Evolutionary conservation across 768 basidiomycete species (phyloP).

Genomic region (Kockovaella imperatae): DNA sequence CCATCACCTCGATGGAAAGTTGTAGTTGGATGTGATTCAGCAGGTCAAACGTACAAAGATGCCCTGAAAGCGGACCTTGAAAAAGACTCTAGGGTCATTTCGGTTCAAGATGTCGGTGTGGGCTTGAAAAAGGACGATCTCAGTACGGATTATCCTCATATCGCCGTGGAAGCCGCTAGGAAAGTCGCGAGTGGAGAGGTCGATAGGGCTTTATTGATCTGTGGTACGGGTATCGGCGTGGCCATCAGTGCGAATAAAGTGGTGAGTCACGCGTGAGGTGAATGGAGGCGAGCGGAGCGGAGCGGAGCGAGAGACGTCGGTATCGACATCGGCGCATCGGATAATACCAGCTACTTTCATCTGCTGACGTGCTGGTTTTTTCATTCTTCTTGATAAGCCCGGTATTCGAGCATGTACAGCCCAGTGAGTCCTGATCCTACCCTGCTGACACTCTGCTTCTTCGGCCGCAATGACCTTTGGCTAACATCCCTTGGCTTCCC

Average conservation of each 20-base stretch:
- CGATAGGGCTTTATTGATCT: slow-evolving; percentile 40
- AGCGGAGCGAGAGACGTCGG: no score
- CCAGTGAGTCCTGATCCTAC: slow-evolving; percentile 1
- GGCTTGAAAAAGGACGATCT: slow-evolving; percentile 20
- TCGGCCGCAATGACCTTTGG: background rate
- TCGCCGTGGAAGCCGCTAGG: slow-evolving; percentile 39
- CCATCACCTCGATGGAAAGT: slow-evolving; percentile 30
- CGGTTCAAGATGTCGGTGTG: slow-evolving; percentile 36
- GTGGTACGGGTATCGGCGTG: slow-evolving; percentile 43
- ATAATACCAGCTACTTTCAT: no score
- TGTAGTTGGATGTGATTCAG: slow-evolving; percentile 39
- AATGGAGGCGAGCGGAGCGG: background rate
- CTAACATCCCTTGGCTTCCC: slow-evolving; percentile 6
- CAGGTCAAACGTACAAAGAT: slow-evolving; percentile 38
- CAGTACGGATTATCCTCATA: slow-evolving; percentile 41
- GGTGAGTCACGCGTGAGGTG: slow-evolving; percentile 6
- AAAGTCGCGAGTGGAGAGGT: slow-evolving; percentile 35
- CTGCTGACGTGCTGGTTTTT: background rate
- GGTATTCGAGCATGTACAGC: slow-evolving; percentile 5
- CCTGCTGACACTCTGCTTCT: background rate
- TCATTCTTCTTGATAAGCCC: background rate
- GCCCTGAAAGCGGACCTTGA: slow-evolving; percentile 25
- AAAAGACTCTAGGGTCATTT: slow-evolving; percentile 32
- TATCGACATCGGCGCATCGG: no score
- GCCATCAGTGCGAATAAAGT: slow-evolving; percentile 43